A percentile compares a stretch with the other conserved stretches of the same genome.
Evolutionary conservation across 129 eudicot genomes (phyloP).

Genomic region (Logfia minima): DNA sequence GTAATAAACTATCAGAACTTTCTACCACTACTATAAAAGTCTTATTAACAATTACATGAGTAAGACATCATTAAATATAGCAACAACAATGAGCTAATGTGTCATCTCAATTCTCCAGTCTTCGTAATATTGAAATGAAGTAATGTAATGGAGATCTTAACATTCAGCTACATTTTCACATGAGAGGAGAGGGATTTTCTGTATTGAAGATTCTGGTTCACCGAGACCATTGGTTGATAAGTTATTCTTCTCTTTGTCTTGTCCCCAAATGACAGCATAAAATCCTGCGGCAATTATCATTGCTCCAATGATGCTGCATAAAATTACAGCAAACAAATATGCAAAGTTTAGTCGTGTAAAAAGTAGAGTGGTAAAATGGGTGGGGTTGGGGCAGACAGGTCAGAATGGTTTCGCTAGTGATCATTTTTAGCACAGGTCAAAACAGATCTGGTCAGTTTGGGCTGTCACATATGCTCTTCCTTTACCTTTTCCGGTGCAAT

Average conservation of each 20-base stretch:
- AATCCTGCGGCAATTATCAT: slow-evolving; percentile 49
- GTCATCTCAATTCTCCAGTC: neutral
- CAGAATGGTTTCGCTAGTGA: neutral
- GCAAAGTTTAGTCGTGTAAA: neutral
- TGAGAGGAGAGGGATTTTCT: neutral
- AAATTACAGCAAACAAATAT: neutral
- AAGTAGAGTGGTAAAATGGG: neutral
- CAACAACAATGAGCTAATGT: neutral
- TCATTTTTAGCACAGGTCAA: no score
- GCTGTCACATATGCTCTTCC: no score
- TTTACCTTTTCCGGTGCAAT: neutral
- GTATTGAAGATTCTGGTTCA: neutral
- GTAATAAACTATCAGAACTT: neutral
- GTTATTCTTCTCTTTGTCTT: slow-evolving; percentile 33
- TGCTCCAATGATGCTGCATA: slow-evolving; percentile 59
- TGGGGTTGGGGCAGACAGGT: neutral
- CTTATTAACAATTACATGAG: neutral
- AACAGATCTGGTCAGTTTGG: no score
- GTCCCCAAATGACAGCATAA: slow-evolving; percentile 67
- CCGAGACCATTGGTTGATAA: neutral
- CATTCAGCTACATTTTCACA: slow-evolving; percentile 4
- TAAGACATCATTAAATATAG: neutral
- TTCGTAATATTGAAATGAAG: neutral
- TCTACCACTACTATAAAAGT: neutral
- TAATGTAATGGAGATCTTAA: neutral